phyloP scores from a whole-genome alignment of 2,329 filamentous ascomycete species.

The Colletotrichum sp. region DNA sequence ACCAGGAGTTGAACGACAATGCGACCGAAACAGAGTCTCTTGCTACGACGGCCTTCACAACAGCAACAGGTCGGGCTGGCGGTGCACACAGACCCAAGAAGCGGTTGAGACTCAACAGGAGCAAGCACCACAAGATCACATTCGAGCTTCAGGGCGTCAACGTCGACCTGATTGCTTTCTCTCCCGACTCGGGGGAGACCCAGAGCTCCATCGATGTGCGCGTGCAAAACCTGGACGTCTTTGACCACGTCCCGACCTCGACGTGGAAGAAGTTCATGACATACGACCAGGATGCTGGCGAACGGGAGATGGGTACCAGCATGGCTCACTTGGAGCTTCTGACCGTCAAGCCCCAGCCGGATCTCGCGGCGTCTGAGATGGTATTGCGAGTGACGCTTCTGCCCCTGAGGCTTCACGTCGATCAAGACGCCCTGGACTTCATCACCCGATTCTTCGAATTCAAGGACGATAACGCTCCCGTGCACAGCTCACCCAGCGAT shows the following conservation, averaged over 20 bases:
- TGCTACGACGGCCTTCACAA: conserved; percentile 74
- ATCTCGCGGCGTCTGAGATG: conserved; percentile 87
- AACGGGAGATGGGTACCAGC: conserved; percentile 82
- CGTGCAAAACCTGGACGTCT: conserved; percentile 84
- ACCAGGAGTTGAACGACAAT: conserved; percentile 84
- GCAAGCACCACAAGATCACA: conserved; percentile 91
- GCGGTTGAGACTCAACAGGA: conserved; percentile 78
- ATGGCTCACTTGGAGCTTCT: conserved; percentile 92
- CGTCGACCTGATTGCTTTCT: conserved; percentile 82
- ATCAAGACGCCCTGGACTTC: conserved; percentile 97
- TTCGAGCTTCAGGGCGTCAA: conserved; percentile 89
- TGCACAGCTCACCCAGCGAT: conserved; percentile 68
- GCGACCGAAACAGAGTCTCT: conserved; percentile 90
- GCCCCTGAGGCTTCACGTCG: conserved; percentile 89
- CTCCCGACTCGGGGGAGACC: conserved; percentile 78
- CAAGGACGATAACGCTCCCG: conserved; percentile 74
- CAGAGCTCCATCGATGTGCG: conserved; percentile 87
- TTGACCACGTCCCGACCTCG: conserved; percentile 92
- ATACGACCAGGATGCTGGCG: conserved; percentile 86
- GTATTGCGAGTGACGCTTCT: conserved; percentile 81
- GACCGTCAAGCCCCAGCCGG: conserved; percentile 84
- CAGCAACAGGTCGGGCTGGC: conserved; percentile 57
- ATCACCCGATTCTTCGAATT: conserved; percentile 98
- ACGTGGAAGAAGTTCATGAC: conserved; percentile 99
- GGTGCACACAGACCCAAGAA: conserved; percentile 46